Conservation (phyloP, 164 flowering plant genomes). For the Chimonanthus salicifolius region DNA sequence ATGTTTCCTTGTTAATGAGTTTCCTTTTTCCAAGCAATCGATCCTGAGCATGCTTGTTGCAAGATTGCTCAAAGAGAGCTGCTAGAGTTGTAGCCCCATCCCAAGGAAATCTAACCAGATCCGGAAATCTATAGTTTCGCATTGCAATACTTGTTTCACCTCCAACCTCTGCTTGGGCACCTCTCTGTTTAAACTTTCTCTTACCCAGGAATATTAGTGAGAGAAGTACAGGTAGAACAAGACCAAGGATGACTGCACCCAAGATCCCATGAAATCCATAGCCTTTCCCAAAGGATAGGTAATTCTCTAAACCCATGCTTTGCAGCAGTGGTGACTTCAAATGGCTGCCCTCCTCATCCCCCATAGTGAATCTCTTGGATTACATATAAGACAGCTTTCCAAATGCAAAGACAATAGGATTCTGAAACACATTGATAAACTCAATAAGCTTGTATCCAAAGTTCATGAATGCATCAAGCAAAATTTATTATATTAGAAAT, state of each 20-base stretch:
- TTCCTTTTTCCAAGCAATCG: conserved; percentile 72
- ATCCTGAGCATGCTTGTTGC: conserved; percentile 44
- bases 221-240: conserved; percentile 44
- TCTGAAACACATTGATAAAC: background rate
- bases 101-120: conserved; percentile 75
- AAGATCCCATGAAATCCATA: conserved; percentile 36
- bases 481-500: too few relatives aligned
- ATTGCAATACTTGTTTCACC: conserved; percentile 70
- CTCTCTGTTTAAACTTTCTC: conserved; percentile 64
- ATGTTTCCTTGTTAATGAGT: conserved; percentile 41
- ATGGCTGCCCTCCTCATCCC: conserved; percentile 26
- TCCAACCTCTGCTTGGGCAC: conserved; percentile 63
- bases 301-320: conserved; percentile 13
- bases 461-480: too few relatives aligned
- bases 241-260: conserved; percentile 37
- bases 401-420: background rate
- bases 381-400: conserved; percentile 7
- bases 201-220: conserved; percentile 37
- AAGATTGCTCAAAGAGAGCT: conserved; percentile 83
- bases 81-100: conserved; percentile 83
- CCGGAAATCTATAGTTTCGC: conserved; percentile 42
- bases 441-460: too few relatives aligned
- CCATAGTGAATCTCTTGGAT: conserved; percentile 21
- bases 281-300: conserved; percentile 11
- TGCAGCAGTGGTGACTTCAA: conserved; percentile 12